Evolutionary conservation across 345 rosid genomes (phyloP), one percentile per base, ranked within the genome.

Genomic region (Citrus trifoliata): DNA sequence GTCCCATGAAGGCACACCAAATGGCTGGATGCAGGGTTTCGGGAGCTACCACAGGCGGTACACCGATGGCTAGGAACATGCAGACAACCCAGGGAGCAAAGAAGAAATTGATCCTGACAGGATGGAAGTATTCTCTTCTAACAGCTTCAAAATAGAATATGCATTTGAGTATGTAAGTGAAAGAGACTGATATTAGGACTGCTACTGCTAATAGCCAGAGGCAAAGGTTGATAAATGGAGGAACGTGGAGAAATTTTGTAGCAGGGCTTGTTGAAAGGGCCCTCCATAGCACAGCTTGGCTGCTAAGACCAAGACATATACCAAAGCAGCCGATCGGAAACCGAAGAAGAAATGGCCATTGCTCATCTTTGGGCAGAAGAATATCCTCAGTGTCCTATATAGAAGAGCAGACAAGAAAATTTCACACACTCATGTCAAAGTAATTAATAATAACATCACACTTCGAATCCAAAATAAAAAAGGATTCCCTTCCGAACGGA

Each of bases 41-140:
- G 4, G 91, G 87, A 22, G 85, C 77, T 30, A 93, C 72, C 67
- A 56, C 25, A 1, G 88, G 88, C 13, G 98, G 98, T 58, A 83
- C 88, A 42, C 97, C 87, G 30, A 91, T 86, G 83, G 97, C 95
- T 53, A 96, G 81, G 86, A 96, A 91, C 97, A 94, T 94, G 81
- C 97, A 96, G 76, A 89, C 99, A 48, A 96, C 97, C 97, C 99
- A 95, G 0, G 97, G 99, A 53, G 99, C 98, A 14, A 93, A 95
- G 85, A 94, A 96, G 92, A 92, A 94, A 76, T 94, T 93, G 84
- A 96, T 89, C 48, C 98, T 85, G 42, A 96, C 90, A 0, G 97
- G 98, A 78, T 94, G 99, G 80, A 87, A 94, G 78, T 92, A 94
- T 80, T 96, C 99, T 84, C 99, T 83, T 83, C 85, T 88, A 18